Evolutionary conservation across 108 stramenopile species (phyloP).

Genomic region (Phaeodactylum tricornutum): DNA sequence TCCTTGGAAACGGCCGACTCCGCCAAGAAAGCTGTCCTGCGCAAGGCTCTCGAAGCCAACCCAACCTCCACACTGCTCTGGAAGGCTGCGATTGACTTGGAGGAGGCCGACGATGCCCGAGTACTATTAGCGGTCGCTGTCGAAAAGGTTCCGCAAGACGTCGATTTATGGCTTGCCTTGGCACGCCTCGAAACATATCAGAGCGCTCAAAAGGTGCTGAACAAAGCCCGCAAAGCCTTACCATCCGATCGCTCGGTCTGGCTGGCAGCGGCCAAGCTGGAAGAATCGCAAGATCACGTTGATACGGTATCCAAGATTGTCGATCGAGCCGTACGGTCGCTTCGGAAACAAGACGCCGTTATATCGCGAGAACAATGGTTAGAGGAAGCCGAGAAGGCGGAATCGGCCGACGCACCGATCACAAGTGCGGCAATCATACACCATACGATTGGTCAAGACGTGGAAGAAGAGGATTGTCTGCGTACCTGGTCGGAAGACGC

Average conservation of each 20-base stretch:
- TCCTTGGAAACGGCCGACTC: slow-evolving; percentile 64
- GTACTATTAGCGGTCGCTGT: slow-evolving; percentile 89
- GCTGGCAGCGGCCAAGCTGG: slow-evolving; percentile 95
- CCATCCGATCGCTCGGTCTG: slow-evolving; percentile 90
- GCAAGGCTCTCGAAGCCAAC: slow-evolving; percentile 89
- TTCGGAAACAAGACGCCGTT: slow-evolving; percentile 64
- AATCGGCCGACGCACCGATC: slow-evolving; percentile 67
- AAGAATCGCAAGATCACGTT: slow-evolving; percentile 86
- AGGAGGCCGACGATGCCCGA: slow-evolving; percentile 90
- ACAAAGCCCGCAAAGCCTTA: slow-evolving; percentile 85
- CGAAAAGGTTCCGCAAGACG: slow-evolving; percentile 90
- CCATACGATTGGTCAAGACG: slow-evolving; percentile 76
- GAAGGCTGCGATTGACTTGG: slow-evolving; percentile 95
- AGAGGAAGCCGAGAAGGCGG: slow-evolving; percentile 81
- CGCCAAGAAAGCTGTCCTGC: slow-evolving; percentile 89
- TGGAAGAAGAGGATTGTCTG: slow-evolving; percentile 87
- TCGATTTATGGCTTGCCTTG: slow-evolving; percentile 98
- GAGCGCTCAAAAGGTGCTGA: slow-evolving; percentile 91
- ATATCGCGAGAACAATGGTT: slow-evolving; percentile 86
- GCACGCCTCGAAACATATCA: slow-evolving; percentile 96
- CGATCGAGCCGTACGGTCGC: slow-evolving; percentile 62
- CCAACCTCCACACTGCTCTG: slow-evolving; percentile 89
- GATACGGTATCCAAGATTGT: slow-evolving; percentile 70
- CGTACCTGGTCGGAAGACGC: slow-evolving; percentile 98
- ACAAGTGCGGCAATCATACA: slow-evolving; percentile 87